phyloP scores from a whole-genome alignment of 106 monocot species.

The Dendrobium officinale region DNA sequence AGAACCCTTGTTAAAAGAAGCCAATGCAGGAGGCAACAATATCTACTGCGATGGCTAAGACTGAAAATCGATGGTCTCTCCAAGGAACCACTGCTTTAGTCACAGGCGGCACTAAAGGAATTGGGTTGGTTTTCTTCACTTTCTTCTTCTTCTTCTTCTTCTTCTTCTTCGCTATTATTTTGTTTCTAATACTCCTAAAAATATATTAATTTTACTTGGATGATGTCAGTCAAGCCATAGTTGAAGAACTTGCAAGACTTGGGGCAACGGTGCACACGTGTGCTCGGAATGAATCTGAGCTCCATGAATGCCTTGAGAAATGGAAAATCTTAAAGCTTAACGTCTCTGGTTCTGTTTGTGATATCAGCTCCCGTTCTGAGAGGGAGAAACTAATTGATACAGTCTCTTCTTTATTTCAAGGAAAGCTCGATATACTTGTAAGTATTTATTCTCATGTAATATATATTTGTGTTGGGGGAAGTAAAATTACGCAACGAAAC shows the following conservation, averaged over 20 bases:
- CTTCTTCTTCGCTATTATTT: background rate
- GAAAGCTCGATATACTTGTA: conserved; percentile 24
- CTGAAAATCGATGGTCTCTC: conserved; percentile 12
- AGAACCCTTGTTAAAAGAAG: no score
- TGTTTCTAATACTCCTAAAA: background rate
- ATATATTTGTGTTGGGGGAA: no score
- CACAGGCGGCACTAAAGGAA: conserved; percentile 25
- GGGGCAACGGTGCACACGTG: conserved; percentile 68
- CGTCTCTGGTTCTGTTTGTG: conserved; percentile 37
- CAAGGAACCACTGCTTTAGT: conserved; percentile 13
- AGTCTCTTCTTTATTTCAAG: conserved; percentile 18
- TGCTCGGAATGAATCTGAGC: conserved; percentile 40
- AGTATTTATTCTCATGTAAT: background rate
- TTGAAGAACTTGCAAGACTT: conserved; percentile 46
- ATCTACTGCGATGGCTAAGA: background rate
- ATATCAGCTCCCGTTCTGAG: conserved; percentile 7
- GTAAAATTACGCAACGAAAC: no score
- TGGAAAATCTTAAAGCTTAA: conserved; percentile 31
- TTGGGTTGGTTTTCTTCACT: background rate
- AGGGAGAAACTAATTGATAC: conserved; percentile 6
- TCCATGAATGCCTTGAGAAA: conserved; percentile 21
- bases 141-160: background rate
- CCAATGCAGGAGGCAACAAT: no score
- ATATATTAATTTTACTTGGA: background rate
- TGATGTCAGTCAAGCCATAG: conserved; percentile 27